These are phyloP conservation scores for Mollisia scopiformis DNA, from an alignment of 2,329 filamentous ascomycete genomes.

Conservation along the genomic window DNA sequence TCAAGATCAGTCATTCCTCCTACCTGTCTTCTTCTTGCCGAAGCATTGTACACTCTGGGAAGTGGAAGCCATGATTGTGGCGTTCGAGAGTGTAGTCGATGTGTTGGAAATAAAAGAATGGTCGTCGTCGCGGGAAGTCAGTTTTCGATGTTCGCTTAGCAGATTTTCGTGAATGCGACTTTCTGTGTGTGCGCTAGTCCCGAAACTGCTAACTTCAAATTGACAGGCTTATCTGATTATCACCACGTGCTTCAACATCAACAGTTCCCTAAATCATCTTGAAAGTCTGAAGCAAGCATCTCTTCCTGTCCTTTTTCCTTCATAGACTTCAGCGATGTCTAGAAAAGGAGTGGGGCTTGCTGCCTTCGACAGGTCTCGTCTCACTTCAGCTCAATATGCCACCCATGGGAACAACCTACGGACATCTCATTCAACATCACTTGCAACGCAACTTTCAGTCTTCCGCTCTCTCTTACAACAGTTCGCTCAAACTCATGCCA, in stretches of 20 bases:
- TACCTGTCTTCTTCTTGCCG: slow-evolving; percentile 87
- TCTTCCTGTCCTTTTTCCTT: background rate
- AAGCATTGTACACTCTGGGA: slow-evolving; percentile 93
- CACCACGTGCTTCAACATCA: background rate
- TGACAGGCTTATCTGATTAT: background rate
- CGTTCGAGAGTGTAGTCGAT: slow-evolving; percentile 7
- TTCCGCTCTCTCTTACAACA: slow-evolving; percentile 95
- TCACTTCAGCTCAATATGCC: slow-evolving; percentile 88
- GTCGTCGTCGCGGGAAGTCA: slow-evolving; percentile 8
- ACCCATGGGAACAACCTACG: slow-evolving; percentile 88
- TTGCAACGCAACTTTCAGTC: slow-evolving; percentile 91
- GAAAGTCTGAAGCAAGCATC: background rate
- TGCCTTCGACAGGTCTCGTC: slow-evolving; percentile 82
- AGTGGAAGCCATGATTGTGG: slow-evolving; percentile 56
- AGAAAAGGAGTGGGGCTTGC: slow-evolving; percentile 88
- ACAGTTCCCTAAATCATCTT: background rate
- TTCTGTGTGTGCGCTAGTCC: background rate
- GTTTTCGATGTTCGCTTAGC: slow-evolving; percentile 13
- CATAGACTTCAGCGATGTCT: slow-evolving; percentile 50
- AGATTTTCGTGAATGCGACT: background rate
- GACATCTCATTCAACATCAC: slow-evolving; percentile 78
- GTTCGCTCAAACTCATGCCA: slow-evolving; percentile 92
- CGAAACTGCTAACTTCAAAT: background rate
- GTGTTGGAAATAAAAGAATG: slow-evolving; percentile 8
- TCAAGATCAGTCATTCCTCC: slow-evolving; percentile 8